Percentiles rank a stretch among this genome's conserved stretches.
phyloP scores from a whole-genome alignment of 2,329 filamentous ascomycete species.

The Diplodia corticola region DNA sequence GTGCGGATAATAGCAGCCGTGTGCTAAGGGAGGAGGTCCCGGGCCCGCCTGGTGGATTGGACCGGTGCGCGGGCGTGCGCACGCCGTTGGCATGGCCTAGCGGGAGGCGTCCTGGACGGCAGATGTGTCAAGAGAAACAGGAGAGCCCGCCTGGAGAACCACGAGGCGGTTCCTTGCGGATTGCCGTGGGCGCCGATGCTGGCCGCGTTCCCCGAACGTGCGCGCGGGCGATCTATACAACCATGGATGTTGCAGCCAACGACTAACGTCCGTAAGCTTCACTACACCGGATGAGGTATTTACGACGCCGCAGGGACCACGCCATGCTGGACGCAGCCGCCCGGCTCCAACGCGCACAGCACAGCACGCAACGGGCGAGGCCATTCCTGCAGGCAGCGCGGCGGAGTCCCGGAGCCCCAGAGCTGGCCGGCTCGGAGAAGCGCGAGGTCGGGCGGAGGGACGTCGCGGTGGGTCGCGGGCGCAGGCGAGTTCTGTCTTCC shows the following conservation, averaged over 20 bases:
- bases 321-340: neutral
- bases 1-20: conserved; percentile 4
- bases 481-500: neutral
- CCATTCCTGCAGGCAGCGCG: conserved; percentile 18
- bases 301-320: conserved; percentile 6
- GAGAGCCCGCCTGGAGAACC: neutral
- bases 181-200: conserved; percentile 11
- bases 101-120: neutral
- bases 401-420: neutral
- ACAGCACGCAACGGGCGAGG: no score
- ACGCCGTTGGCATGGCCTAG: neutral
- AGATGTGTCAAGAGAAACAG: conserved; percentile 20
- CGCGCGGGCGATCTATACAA: conserved; percentile 18
- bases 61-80: neutral
- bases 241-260: conserved; percentile 11
- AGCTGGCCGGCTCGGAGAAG: neutral
- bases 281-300: conserved; percentile 17
- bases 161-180: conserved; percentile 5
- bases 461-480: neutral
- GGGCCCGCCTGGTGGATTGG: conserved; percentile 8
- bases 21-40: conserved; percentile 7
- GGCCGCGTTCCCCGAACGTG: conserved; percentile 16
- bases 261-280: conserved; percentile 18
- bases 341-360: neutral
- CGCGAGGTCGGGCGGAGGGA: neutral